A percentile compares a stretch with the other conserved stretches of the same genome.
Conservation (phyloP, 805 yeast species). For the Metschnikowia kunwiensis region DNA sequence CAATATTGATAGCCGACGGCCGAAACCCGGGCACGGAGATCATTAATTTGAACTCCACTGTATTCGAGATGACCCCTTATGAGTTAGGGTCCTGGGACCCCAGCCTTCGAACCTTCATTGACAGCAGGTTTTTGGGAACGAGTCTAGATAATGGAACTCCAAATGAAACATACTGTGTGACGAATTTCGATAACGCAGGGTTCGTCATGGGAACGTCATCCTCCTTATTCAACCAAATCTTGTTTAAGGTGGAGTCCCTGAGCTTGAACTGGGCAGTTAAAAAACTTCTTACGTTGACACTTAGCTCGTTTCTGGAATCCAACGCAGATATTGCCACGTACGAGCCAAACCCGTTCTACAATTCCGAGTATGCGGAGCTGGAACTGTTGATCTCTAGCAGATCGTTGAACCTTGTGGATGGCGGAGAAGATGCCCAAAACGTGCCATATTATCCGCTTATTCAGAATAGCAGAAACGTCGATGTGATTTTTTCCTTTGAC, state of each 20-base stretch:
- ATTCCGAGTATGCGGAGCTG: slow-evolving; percentile 35
- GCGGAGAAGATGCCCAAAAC: slow-evolving; percentile 76
- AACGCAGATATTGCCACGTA: slow-evolving; percentile 70
- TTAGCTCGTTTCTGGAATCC: slow-evolving; percentile 39
- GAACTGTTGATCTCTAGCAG: slow-evolving; percentile 34
- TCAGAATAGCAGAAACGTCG: slow-evolving; percentile 59
- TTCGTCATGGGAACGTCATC: slow-evolving; percentile 82
- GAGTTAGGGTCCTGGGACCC: slow-evolving; percentile 46
- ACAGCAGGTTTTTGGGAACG: slow-evolving; percentile 32
- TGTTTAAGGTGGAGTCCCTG: slow-evolving; percentile 49
- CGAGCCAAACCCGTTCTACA: slow-evolving; percentile 65
- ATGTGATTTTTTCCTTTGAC: slow-evolving; percentile 62
- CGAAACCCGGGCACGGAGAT: slow-evolving; percentile 59
- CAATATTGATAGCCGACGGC: slow-evolving; percentile 60
- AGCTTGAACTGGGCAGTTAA: slow-evolving; percentile 18
- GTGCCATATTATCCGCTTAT: slow-evolving; percentile 65
- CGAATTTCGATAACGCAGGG: slow-evolving; percentile 50
- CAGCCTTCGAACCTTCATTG: slow-evolving; percentile 29
- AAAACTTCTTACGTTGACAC: slow-evolving; percentile 22
- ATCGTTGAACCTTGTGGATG: slow-evolving; percentile 62
- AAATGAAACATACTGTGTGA: slow-evolving; percentile 21
- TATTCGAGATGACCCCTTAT: slow-evolving; percentile 37
- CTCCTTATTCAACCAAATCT: slow-evolving; percentile 67
- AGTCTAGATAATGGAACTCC: slow-evolving; percentile 22
- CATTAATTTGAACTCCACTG: slow-evolving; percentile 64